Evolutionary conservation across 108 stramenopile genomes (phyloP), one percentile per base, ranked within the genome.

Genomic region (Cyclotella sp.): DNA sequence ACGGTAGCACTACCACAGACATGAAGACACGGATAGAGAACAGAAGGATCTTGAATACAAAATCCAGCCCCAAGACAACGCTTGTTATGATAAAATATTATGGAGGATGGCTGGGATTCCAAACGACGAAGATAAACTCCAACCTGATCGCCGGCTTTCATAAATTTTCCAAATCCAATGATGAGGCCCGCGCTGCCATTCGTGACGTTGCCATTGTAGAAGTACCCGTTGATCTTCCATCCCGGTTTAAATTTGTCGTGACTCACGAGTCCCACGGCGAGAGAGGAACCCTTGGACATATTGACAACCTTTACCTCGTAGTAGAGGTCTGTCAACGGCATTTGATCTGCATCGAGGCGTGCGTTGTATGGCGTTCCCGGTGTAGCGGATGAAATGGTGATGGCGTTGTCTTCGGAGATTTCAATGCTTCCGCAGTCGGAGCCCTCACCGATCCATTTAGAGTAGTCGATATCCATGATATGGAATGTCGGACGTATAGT

Each of bases 171-270:
- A 42, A 76, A 89, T 18, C 76, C 70, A 18, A 75, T 77, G 24
- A 71, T 65, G 52, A 89, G 70, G 10, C 75, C 85, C 7, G 89
- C 86, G 16, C 66, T 53, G 24, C 88, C 86, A 65, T 89, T 87
- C 27, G 88, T 86, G 9, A 87, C 65, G 42, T 89, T 89, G 12
- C 88, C 86, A 74, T 89, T 89, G 81, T 89, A 89, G 59, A 89
- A 87, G 78, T 73, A 79, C 19, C 88, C 88, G 59, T 75, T 73
- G 18, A 69, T 87, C 30, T 75, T 71, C 76, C 77, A 89, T 18
- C 88, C 88, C 10, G 84, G 79, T 57, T 49, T 68, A 45, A 89
- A 83, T 16, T 77, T 65, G 11, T 55, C 55, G 30, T 73, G 45
- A 10, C 63, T 51, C 19, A 84, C 88, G 34, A 89, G 54, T 34